These are phyloP conservation scores for Pythium insidiosum DNA, from an alignment of 352 stramenopile species.

Conservation along the genomic window DNA sequence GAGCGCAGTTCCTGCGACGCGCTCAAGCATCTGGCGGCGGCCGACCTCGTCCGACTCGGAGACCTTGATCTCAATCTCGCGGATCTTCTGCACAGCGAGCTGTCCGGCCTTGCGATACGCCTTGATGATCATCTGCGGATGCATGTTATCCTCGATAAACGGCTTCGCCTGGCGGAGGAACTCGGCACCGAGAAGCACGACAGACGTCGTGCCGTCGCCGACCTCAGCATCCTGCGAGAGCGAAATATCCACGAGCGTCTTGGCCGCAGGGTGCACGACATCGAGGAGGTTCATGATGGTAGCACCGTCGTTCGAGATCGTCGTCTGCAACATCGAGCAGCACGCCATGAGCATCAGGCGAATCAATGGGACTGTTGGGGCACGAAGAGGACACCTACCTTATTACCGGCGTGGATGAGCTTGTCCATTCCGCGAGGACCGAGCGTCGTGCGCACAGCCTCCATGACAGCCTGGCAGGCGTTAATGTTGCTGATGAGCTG, in stretches of 20 bases:
- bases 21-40: constrained; percentile 86
- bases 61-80: constrained; percentile 80
- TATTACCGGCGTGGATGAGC: constrained; percentile 91
- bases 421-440: constrained; percentile 99
- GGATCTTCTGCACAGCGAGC: constrained; percentile 81
- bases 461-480: constrained; percentile 92
- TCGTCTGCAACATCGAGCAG: constrained; percentile 47
- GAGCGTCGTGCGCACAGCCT: constrained; percentile 96
- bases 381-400: too few relatives aligned
- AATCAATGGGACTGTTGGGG: too few relatives aligned
- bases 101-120: constrained; percentile 78
- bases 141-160: constrained; percentile 97
- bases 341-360: not conserved
- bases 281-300: constrained; percentile 99
- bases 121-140: constrained; percentile 90
- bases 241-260: constrained; percentile 98
- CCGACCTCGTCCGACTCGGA: constrained; percentile 71
- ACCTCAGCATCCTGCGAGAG: constrained; percentile 87
- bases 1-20: constrained; percentile 92
- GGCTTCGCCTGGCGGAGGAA: constrained; percentile 97
- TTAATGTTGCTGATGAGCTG: constrained; percentile 93
- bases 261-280: constrained; percentile 97
- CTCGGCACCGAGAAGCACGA: constrained; percentile 96
- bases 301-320: constrained; percentile 98
- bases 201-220: constrained; percentile 94